Conservation (phyloP, 768 basidiomycete species). For the Lyophyllum decastes region DNA sequence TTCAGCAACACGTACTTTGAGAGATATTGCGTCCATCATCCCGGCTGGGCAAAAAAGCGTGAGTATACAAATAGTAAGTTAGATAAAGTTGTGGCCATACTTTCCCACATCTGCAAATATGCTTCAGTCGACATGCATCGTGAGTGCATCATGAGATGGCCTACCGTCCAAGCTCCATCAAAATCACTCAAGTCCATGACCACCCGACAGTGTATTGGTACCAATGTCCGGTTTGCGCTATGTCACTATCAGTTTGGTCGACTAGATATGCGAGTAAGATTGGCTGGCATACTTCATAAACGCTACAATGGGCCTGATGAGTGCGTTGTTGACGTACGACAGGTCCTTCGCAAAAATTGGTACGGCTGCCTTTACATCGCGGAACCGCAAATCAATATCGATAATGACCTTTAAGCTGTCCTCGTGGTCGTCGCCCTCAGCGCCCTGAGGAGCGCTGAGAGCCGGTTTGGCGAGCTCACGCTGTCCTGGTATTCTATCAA, state of each 20-base stretch:
- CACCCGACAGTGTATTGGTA: slow-evolving; percentile 91
- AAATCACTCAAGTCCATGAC: slow-evolving; percentile 85
- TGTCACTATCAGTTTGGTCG: slow-evolving; percentile 11
- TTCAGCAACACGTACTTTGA: slow-evolving; percentile 55
- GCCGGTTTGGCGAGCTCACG: slow-evolving; percentile 86
- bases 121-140: slow-evolving; percentile 13
- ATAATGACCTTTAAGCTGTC: slow-evolving; percentile 62
- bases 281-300: slow-evolving; percentile 89
- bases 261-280: neutral
- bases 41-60: slow-evolving; percentile 60
- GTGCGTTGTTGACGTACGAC: slow-evolving; percentile 89
- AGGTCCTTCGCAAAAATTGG: slow-evolving; percentile 89
- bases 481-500: slow-evolving; percentile 78
- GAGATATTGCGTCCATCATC: slow-evolving; percentile 86
- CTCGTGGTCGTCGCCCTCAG: slow-evolving; percentile 31
- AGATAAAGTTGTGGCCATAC: slow-evolving; percentile 43
- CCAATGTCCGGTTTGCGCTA: slow-evolving; percentile 90
- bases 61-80: slow-evolving; percentile 11
- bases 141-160: slow-evolving; percentile 28
- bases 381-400: slow-evolving; percentile 92
- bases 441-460: slow-evolving; percentile 65
- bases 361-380: slow-evolving; percentile 93
- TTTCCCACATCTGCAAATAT: slow-evolving; percentile 81
- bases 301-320: slow-evolving; percentile 94
- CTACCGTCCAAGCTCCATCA: slow-evolving; percentile 94